These are phyloP conservation scores for Penicillium atrosanguineum DNA, from an alignment of 495 filamentous ascomycete genomes.

Conservation along the genomic window DNA sequence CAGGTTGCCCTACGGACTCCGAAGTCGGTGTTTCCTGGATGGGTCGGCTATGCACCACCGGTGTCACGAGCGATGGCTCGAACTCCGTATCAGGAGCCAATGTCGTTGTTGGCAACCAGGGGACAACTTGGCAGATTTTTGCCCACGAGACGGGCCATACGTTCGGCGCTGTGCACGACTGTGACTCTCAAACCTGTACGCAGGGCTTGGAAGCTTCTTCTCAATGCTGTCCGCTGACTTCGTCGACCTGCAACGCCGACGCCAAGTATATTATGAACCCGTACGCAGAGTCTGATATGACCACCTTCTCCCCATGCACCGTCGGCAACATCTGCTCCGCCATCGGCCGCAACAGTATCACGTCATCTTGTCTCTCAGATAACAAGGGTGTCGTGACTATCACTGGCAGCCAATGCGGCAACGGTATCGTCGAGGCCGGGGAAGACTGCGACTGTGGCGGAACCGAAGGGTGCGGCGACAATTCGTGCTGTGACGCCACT, in stretches of 20 bases:
- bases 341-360: constrained; percentile 74
- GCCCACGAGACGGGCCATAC: constrained; percentile 95
- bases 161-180: constrained; percentile 96
- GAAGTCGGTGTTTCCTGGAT: constrained; percentile 94
- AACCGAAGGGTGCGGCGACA: constrained; percentile 60
- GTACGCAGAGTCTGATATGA: constrained; percentile 68
- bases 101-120: constrained; percentile 76
- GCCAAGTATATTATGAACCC: constrained; percentile 94
- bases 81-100: constrained; percentile 82
- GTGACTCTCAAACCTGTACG: constrained; percentile 63
- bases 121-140: constrained; percentile 91
- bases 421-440: constrained; percentile 91
- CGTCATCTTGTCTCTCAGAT: constrained; percentile 69
- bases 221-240: constrained; percentile 81
- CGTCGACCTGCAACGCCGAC: constrained; percentile 68
- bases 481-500: constrained; percentile 78
- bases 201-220: constrained; percentile 61
- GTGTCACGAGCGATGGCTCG: constrained; percentile 43
- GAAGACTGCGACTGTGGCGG: constrained; percentile 98
- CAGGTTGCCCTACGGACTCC: constrained; percentile 76
- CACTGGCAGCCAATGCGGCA: constrained; percentile 83
- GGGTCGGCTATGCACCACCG: constrained; percentile 76
- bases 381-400: constrained; percentile 87
- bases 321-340: constrained; percentile 96
- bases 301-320: constrained; percentile 78